Conservation (phyloP, 106 monocot species). For the Platanthera guangdongensis region DNA sequence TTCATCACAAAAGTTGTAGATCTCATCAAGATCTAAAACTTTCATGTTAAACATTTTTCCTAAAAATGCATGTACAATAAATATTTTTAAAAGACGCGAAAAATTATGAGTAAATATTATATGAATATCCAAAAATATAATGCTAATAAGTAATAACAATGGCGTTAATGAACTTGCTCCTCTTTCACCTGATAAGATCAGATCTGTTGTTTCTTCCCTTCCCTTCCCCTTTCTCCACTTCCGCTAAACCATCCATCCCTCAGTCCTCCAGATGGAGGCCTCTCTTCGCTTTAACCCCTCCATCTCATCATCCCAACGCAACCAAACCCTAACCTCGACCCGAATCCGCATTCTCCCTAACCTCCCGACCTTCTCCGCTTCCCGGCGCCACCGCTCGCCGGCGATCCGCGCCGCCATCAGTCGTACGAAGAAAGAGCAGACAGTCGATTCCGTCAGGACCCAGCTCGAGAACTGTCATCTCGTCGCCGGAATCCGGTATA, state of each 20-base stretch:
- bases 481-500: constrained; percentile 78
- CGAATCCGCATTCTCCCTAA: not conserved
- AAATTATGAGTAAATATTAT: too few species aligned
- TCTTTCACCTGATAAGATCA: not conserved
- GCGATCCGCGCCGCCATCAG: constrained; percentile 74
- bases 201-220: not conserved
- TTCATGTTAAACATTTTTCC: too few species aligned
- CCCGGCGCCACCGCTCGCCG: not conserved
- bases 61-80: too few species aligned
- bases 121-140: too few species aligned
- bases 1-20: too few species aligned
- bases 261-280: constrained; percentile 29
- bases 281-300: constrained; percentile 10
- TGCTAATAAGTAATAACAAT: too few species aligned
- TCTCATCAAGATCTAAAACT: too few species aligned
- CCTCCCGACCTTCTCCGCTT: not conserved
- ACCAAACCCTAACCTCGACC: not conserved
- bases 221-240: not conserved
- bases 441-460: constrained; percentile 42
- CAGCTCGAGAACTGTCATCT: constrained; percentile 86
- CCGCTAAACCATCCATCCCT: not conserved
- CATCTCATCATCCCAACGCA: constrained; percentile 9
- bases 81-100: too few species aligned
- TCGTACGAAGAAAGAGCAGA: constrained; percentile 70
- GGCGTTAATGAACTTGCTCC: too few species aligned